These are phyloP conservation scores for Picochlorum costavermella DNA, from an alignment of 139 green algal species.

Conservation along the genomic window DNA sequence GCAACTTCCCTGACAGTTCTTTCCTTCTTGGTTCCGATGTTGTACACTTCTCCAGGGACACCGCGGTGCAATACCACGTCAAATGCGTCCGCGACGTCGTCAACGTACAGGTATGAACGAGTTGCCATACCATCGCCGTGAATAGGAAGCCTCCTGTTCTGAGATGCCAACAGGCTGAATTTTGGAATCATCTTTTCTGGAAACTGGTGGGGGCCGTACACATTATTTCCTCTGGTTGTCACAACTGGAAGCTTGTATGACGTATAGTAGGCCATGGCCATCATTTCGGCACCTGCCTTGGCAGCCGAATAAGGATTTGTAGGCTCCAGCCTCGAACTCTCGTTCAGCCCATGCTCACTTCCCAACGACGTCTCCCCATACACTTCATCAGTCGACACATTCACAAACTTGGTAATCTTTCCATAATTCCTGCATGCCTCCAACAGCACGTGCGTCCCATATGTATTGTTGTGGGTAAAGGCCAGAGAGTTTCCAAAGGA, in stretches of 20 bases:
- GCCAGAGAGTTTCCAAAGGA: slow-evolving; percentile 92
- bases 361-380: slow-evolving; percentile 22
- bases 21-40: slow-evolving; percentile 94
- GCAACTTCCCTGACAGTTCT: slow-evolving; percentile 83
- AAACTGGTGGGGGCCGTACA: slow-evolving; percentile 95
- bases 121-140: slow-evolving; percentile 39
- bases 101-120: slow-evolving; percentile 79
- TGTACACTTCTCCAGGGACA: slow-evolving; percentile 78
- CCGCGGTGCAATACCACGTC: slow-evolving; percentile 76
- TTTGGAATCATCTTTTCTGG: slow-evolving; percentile 75
- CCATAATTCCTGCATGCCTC: slow-evolving; percentile 73
- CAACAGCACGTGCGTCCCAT: slow-evolving; percentile 91
- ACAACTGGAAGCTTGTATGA: slow-evolving; percentile 86
- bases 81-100: slow-evolving; percentile 91
- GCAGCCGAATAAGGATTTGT: slow-evolving; percentile 98
- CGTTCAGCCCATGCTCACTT: slow-evolving; percentile 44
- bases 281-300: slow-evolving; percentile 97
- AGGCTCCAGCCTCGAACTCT: slow-evolving; percentile 75
- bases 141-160: slow-evolving; percentile 59
- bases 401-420: slow-evolving; percentile 83
- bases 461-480: slow-evolving; percentile 96
- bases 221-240: slow-evolving; percentile 97
- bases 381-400: slow-evolving; percentile 77
- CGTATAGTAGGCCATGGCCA: slow-evolving; percentile 80
- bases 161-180: slow-evolving; percentile 62